Base-by-base conservation (phyloP, 192 early-diverging fungal species). In the Coemansia sp. region DNA sequence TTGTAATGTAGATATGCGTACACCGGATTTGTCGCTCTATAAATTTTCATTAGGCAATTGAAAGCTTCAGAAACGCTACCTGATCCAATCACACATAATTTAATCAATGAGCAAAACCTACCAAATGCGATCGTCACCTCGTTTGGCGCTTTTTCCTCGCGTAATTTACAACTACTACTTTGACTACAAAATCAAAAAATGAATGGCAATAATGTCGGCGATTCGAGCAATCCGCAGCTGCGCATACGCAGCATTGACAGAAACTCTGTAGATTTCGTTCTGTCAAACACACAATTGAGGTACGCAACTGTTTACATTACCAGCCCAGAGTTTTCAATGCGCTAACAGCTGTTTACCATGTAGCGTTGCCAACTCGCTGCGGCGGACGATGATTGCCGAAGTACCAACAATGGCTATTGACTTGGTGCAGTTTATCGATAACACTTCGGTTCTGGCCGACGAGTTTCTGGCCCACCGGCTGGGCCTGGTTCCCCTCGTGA, bases 361-460 rank as follows among this genome's bases (percentile, higher is more conserved):
- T 61, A 70, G 61, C 57, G 85, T 98, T 5, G 95, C 97, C 28
- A 98, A 98, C 78, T 85, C 94, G 14, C 74, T 98, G 20, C 87
- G 97, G 51, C 84, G 97, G 53, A 83, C 90, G n/a, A 97, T 98
- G 95, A 94, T 98, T 64, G 90, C 95, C 20, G 97, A 98, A 70
- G 95, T 98, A 19, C 92, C 95, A 11, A 98, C 97, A 5, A 94
- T 98, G 87, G 97, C 97, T 5, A 97, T 98, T 54, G 97, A 98
- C 66, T 84, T 96, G 83, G 97, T 98, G 15, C 90, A 97, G 66
- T 91, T 98, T 71, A 90, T 94, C 57, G 85, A 83, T 9, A 98
- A 98, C 82, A 91, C 92, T 26, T 89, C 94, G 1, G 92, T 96
- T 12, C 84, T 98, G 7, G 88, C 94, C 5, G 97, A 98, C 81